A percentile compares a stretch with the other conserved stretches of the same genome.
Evolutionary conservation across 2,329 filamentous ascomycete species (phyloP).

Genomic region (Calonectria hawksworthii): DNA sequence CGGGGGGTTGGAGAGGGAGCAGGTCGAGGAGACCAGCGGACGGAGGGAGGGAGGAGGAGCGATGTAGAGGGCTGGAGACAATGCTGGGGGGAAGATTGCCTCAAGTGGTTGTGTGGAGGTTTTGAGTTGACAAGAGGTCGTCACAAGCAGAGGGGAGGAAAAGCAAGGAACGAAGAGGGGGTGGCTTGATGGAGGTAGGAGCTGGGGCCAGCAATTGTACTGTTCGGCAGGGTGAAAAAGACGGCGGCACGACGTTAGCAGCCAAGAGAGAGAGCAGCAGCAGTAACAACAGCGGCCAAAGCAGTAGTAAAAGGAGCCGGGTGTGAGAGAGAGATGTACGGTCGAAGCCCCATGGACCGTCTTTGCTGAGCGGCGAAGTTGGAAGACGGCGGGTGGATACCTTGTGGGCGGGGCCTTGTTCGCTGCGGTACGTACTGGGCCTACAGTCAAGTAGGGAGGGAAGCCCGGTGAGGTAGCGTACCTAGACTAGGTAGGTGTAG

Average conservation of each 20-base stretch:
- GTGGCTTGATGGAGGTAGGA: conserved; percentile 47
- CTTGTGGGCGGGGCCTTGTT: conserved; percentile 28
- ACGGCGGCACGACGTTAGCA: conserved; percentile 33
- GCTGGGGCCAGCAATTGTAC: conserved; percentile 42
- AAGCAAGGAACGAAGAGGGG: conserved; percentile 45
- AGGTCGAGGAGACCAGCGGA: conserved; percentile 33
- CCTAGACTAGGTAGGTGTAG: conserved; percentile 5
- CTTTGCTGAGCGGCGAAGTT: conserved; percentile 30
- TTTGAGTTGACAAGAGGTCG: conserved; percentile 39
- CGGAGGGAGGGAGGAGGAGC: conserved; percentile 26
- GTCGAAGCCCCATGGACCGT: conserved; percentile 27
- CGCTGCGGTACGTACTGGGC: conserved; percentile 18
- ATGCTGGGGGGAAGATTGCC: conserved; percentile 33
- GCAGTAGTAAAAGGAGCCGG: conserved; percentile 27
- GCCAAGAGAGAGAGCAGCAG: conserved; percentile 20
- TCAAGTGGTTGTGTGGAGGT: conserved; percentile 14
- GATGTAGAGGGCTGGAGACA: conserved; percentile 36
- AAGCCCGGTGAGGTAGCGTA: background rate
- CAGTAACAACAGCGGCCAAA: conserved; percentile 20
- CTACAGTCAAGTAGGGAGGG: background rate
- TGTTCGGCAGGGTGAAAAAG: conserved; percentile 28
- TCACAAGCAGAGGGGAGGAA: conserved; percentile 42
- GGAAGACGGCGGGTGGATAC: conserved; percentile 24
- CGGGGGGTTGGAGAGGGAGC: conserved; percentile 23
- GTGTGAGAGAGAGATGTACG: conserved; percentile 28